A percentile compares a stretch with the other conserved stretches of the same genome.
These are phyloP conservation scores for Aspergillus udagawae DNA, from an alignment of 2,329 filamentous ascomycete genomes.

Conservation along the genomic window DNA sequence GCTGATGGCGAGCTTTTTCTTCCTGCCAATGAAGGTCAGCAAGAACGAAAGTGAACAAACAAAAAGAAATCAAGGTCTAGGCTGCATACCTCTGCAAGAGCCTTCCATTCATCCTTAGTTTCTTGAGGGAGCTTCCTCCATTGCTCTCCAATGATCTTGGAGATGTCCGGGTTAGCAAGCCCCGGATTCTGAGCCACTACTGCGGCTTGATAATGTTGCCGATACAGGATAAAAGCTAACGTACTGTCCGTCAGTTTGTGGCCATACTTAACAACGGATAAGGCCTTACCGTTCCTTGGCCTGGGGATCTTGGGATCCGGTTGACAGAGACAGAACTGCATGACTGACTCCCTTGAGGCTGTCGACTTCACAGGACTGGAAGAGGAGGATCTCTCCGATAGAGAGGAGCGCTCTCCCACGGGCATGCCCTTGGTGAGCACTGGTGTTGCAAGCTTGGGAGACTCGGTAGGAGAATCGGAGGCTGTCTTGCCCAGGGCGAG, in stretches of 20 bases:
- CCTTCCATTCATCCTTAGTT: constrained; percentile 81
- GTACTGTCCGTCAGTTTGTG: constrained; percentile 54
- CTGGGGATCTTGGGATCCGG: constrained; percentile 68
- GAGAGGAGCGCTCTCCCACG: constrained; percentile 22
- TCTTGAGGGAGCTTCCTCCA: constrained; percentile 76
- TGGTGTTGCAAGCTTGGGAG: constrained; percentile 13
- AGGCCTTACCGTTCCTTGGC: constrained; percentile 63
- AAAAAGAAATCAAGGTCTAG: not conserved
- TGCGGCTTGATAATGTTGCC: constrained; percentile 81
- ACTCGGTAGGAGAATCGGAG: constrained; percentile 10
- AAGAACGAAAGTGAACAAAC: not conserved
- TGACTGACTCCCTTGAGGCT: constrained; percentile 38
- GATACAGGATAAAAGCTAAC: constrained; percentile 94
- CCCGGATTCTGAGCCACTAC: constrained; percentile 82
- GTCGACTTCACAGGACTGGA: constrained; percentile 32
- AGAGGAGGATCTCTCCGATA: constrained; percentile 25
- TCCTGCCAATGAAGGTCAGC: constrained; percentile 48
- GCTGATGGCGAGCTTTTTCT: constrained; percentile 84
- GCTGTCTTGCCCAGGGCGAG: constrained; percentile 19
- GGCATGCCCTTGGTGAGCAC: constrained; percentile 20
- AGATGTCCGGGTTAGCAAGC: constrained; percentile 90
- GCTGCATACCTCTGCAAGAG: constrained; percentile 70
- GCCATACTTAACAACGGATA: constrained; percentile 9
- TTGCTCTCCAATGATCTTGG: constrained; percentile 91
- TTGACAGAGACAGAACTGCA: constrained; percentile 64